Percentiles rank a stretch among this genome's conserved stretches.
phyloP scores from a whole-genome alignment of 352 stramenopile species.

The Globisporangium canariense region DNA sequence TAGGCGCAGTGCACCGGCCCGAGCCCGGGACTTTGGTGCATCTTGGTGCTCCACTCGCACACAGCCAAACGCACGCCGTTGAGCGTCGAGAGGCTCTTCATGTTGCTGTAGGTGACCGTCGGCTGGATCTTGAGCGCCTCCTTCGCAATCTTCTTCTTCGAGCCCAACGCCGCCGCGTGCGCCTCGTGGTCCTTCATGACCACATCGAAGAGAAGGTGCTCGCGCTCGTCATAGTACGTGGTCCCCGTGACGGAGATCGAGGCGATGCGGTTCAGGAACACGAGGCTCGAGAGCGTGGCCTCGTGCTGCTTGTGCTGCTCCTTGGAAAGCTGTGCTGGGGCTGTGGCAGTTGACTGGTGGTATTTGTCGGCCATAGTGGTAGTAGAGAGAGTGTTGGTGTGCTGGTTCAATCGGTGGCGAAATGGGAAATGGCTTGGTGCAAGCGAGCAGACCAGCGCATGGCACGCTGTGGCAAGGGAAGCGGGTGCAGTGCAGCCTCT shows the following conservation, averaged over 20 bases:
- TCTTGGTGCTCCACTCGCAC: constrained; percentile 2
- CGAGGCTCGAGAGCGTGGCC: not conserved
- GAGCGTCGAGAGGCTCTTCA: constrained; percentile 7
- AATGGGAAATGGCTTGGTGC: not conserved
- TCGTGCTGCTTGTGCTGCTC: not conserved
- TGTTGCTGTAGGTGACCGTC: not conserved
- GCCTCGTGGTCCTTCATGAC: not conserved
- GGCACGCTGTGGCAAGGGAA: not conserved
- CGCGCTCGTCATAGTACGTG: not conserved
- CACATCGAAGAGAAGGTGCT: not conserved
- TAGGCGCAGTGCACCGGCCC: not conserved
- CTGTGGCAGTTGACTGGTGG: no score
- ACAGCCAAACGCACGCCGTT: not conserved
- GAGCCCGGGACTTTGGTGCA: not conserved
- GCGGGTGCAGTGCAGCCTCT: no score
- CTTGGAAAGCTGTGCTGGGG: not conserved
- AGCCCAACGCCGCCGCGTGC: not conserved
- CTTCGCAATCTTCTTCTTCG: not conserved
- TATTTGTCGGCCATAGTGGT: not conserved
- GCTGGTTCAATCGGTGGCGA: not conserved
- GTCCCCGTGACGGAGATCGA: not conserved
- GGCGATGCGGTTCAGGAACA: not conserved
- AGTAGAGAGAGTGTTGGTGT: not conserved
- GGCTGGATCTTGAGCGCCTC: constrained; percentile 3
- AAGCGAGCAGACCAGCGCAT: no score